Percentiles rank a stretch among this genome's conserved stretches.
These are phyloP conservation scores for Boletus pseudopeckii DNA, from an alignment of 768 basidiomycete genomes.

Conservation along the genomic window DNA sequence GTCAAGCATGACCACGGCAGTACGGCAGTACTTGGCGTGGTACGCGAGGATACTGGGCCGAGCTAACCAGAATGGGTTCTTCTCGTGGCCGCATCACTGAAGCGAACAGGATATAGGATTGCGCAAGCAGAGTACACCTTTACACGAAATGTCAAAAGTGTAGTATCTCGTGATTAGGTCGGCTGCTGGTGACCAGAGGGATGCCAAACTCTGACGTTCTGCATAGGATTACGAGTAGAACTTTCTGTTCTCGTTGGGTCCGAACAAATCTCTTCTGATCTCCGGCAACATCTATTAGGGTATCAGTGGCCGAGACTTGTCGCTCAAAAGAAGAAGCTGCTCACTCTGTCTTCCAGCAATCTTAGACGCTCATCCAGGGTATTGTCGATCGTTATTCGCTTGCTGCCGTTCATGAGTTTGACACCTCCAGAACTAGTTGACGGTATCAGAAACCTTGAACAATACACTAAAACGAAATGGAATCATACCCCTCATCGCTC, in stretches of 20 bases:
- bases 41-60: not conserved
- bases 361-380: slow-evolving; percentile 89
- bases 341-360: slow-evolving; percentile 84
- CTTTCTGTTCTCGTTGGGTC: slow-evolving; percentile 86
- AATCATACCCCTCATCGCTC: slow-evolving; percentile 61
- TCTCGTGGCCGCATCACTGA: not conserved
- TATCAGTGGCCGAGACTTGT: not conserved
- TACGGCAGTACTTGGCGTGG: not conserved
- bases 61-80: not conserved
- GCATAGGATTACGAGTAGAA: slow-evolving; percentile 60
- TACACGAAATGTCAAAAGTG: not conserved
- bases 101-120: not conserved
- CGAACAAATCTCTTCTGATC: slow-evolving; percentile 86
- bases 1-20: not conserved
- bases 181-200: not conserved
- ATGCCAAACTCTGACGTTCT: not conserved
- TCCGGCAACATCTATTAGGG: slow-evolving; percentile 88
- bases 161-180: not conserved
- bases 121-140: not conserved
- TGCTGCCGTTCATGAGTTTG: slow-evolving; percentile 64
- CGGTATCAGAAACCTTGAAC: not conserved
- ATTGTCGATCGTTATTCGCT: slow-evolving; percentile 88
- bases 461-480: not conserved
- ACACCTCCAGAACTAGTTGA: slow-evolving; percentile 76
- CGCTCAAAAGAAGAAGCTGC: slow-evolving; percentile 23